These are phyloP conservation scores for Bipolaris oryzae DNA, from an alignment of 2,329 filamentous ascomycete genomes.

Conservation along the genomic window DNA sequence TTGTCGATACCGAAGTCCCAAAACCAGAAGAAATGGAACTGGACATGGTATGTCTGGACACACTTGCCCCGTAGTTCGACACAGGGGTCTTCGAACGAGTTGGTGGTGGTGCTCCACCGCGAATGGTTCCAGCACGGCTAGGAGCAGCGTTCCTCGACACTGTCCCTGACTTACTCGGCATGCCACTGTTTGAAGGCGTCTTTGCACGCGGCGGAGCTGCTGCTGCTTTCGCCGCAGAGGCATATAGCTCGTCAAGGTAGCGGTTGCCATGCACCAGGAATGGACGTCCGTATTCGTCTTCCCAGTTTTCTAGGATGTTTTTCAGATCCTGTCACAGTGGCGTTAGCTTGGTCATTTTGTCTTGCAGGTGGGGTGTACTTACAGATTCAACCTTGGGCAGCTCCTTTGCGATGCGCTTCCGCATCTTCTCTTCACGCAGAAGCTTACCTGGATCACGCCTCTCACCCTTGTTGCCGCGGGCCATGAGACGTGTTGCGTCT, in stretches of 20 bases:
- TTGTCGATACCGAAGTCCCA: conserved; percentile 42
- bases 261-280: conserved; percentile 92
- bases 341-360: background rate
- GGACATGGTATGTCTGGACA: conserved; percentile 46
- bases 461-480: conserved; percentile 89
- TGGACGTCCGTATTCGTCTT: conserved; percentile 90
- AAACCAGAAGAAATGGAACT: conserved; percentile 36
- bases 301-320: conserved; percentile 82
- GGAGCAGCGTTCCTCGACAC: conserved; percentile 38
- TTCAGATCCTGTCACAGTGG: conserved; percentile 61
- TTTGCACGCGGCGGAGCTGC: conserved; percentile 71
- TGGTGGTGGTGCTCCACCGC: conserved; percentile 48
- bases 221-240: conserved; percentile 63
- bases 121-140: conserved; percentile 49
- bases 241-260: conserved; percentile 85
- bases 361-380: background rate
- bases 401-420: conserved; percentile 95
- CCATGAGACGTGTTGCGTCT: conserved; percentile 91
- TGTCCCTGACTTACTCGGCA: conserved; percentile 37
- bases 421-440: conserved; percentile 95
- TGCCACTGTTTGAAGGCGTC: conserved; percentile 66
- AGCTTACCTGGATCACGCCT: conserved; percentile 93
- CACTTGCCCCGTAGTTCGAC: conserved; percentile 43
- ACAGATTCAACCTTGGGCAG: conserved; percentile 84
- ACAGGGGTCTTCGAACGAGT: conserved; percentile 53